Base-by-base conservation (phyloP, 805 yeast genomes). In the Kluyveromyces lactis region DNA sequence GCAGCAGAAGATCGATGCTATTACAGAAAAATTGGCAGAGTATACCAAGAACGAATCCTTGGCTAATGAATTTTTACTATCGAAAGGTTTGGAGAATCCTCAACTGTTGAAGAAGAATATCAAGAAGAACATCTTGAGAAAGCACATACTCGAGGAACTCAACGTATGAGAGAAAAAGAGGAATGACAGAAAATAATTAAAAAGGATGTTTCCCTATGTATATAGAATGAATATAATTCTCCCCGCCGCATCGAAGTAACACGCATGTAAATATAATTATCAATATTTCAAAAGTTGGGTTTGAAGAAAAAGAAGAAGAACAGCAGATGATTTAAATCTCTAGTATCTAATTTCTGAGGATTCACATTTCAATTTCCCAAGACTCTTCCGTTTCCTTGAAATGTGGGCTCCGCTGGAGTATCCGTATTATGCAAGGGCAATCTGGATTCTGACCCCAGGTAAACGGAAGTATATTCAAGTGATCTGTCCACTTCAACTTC, bases 41-140 rank as follows among this genome's bases (percentile, higher is more conserved):
- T 55, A 75, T 29, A 43, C 62, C 42, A 55, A 49, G 33, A 67
- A 54, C 41, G 65, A 61, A 16, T 53, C 58, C 38, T 61, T 59
- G 38, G 67, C 72, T 4, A 43, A 38, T 33, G 45, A 49, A 21
- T 56, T 49, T 37, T 44, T 60, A 34, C 41, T 38, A 61, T 65
- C 57, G 63, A 73, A 52, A 29, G 62, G 62, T 18, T 53, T 60
- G 5, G 49, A 49, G 13, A 46, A 68, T 24, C 71, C 73, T 6
- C 60, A 64, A 15, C 28, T 42, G 19, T 49, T 72, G 46, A 72
- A 74, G 55, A 66, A 64, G 38, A 69, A 70, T 57, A 75, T 79
- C 17, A 77, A 71, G 55, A 85, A 83, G 66, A 87, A 87, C 59
- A 61, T 85, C 33, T 60, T 84, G 50, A 72, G 86, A 56, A 84